These are phyloP conservation scores for Ascodesmis nigricans DNA, from an alignment of 495 filamentous ascomycete genomes.

Conservation along the genomic window DNA sequence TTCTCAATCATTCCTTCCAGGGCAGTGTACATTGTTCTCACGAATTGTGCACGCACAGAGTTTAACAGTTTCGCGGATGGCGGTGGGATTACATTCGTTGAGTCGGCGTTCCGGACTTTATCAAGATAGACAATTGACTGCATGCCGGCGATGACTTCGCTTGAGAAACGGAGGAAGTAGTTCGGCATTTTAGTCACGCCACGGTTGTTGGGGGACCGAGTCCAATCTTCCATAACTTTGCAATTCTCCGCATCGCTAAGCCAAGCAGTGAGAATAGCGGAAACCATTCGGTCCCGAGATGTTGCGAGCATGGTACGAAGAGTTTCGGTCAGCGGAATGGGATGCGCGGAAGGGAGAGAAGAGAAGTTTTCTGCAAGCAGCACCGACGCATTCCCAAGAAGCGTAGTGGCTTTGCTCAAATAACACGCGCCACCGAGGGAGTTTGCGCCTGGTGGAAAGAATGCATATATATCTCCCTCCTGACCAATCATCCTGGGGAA, in stretches of 20 bases:
- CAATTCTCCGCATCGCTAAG: conserved; percentile 68
- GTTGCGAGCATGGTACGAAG: conserved; percentile 48
- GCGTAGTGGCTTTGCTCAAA: conserved; percentile 50
- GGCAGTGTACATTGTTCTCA: conserved; percentile 74
- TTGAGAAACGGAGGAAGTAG: conserved; percentile 60
- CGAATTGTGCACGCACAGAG: conserved; percentile 68
- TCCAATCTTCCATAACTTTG: conserved; percentile 84
- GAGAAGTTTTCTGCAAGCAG: conserved; percentile 45
- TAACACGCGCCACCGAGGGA: conserved; percentile 74
- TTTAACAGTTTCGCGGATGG: conserved; percentile 66
- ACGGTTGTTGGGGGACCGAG: conserved; percentile 45
- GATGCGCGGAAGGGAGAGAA: conserved; percentile 22
- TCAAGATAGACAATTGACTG: conserved; percentile 87
- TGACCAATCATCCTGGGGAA: conserved; percentile 8
- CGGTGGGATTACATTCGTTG: conserved; percentile 54
- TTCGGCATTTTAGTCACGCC: conserved; percentile 82
- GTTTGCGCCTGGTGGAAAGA: conserved; percentile 87
- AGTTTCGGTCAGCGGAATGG: conserved; percentile 38
- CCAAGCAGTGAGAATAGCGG: conserved; percentile 68
- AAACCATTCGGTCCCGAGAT: conserved; percentile 63
- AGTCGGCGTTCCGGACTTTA: conserved; percentile 33
- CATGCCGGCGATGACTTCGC: conserved; percentile 52
- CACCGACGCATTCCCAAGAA: conserved; percentile 64
- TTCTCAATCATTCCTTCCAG: conserved; percentile 90
- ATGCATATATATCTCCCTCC: conserved; percentile 69